These are phyloP conservation scores for Ceratorhiza oryzae-sativae DNA, from an alignment of 1,284 basidiomycete genomes.

Conservation along the genomic window DNA sequence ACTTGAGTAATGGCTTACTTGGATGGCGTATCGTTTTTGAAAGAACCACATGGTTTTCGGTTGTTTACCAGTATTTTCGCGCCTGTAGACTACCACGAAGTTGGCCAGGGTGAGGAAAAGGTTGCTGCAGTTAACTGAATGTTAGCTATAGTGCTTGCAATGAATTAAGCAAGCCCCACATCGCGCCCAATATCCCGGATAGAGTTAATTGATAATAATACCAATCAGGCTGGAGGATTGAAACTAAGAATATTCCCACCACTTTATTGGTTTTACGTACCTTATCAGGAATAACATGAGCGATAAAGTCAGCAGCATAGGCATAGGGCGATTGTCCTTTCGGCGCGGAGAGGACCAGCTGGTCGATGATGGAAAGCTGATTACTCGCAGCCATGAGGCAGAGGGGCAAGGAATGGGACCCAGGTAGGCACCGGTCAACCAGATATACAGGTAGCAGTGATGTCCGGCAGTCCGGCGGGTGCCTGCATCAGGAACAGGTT, in stretches of 20 bases:
- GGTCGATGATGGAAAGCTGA: slow-evolving; percentile 9
- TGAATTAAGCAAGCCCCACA: background rate
- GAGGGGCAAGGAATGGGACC: background rate
- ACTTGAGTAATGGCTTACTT: background rate
- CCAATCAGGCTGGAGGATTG: slow-evolving; percentile 6
- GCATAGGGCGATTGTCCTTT: slow-evolving; percentile 15
- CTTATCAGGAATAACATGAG: slow-evolving; percentile 14
- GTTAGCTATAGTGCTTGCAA: background rate
- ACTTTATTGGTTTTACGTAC: background rate
- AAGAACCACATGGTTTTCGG: slow-evolving; percentile 13
- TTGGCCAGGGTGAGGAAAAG: background rate
- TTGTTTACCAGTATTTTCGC: background rate
- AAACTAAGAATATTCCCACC: background rate
- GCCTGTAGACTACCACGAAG: slow-evolving; percentile 6
- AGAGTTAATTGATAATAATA: slow-evolving; percentile 14
- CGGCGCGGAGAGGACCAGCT: slow-evolving; percentile 13
- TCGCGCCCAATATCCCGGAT: background rate
- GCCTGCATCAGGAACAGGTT: no score
- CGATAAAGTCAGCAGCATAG: slow-evolving; percentile 21
- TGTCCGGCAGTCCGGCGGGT: no score
- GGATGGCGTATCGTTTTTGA: slow-evolving; percentile 19
- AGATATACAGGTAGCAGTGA: no score
- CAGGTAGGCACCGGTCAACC: no score
- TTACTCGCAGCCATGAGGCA: background rate
- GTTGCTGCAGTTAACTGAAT: background rate